Percentiles rank a stretch among this genome's conserved stretches.
These are phyloP conservation scores for Diversispora epigaea DNA, from an alignment of 192 early-diverging fungal genomes.

Conservation along the genomic window DNA sequence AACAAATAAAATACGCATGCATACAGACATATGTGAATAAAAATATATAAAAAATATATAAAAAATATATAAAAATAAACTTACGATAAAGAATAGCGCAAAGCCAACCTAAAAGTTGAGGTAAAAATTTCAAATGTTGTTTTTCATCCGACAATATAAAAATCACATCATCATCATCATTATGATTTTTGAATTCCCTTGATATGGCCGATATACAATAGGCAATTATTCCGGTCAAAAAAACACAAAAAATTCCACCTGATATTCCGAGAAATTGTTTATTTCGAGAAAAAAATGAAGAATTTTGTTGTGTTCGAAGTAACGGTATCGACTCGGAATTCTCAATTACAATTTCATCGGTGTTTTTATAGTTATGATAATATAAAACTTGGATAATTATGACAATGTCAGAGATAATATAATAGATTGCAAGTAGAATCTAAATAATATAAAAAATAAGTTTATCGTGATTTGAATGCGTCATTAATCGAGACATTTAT, in stretches of 20 bases:
- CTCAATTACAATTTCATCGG: neutral
- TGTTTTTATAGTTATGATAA: neutral
- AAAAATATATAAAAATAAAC: neutral
- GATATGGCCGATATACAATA: neutral
- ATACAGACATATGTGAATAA: no score
- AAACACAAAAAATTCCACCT: slow-evolving; percentile 45
- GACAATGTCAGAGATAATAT: neutral
- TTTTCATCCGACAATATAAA: no score
- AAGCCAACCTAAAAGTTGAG: slow-evolving; percentile 71
- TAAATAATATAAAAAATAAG: neutral
- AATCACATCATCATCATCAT: neutral
- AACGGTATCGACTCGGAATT: neutral
- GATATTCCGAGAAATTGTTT: neutral
- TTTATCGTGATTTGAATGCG: neutral
- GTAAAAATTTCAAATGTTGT: slow-evolving; percentile 38
- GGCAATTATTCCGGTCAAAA: neutral
- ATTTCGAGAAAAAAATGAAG: neutral
- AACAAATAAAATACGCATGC: no score
- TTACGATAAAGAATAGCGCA: slow-evolving; percentile 66
- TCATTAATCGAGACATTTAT: neutral
- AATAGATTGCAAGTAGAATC: neutral
- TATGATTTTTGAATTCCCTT: neutral
- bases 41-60: neutral
- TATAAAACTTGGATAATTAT: neutral
- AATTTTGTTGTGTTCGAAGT: neutral